Percentiles rank a stretch among this genome's conserved stretches.
Evolutionary conservation across 495 filamentous ascomycete species (phyloP).

Genomic region (Evernia prunastri): DNA sequence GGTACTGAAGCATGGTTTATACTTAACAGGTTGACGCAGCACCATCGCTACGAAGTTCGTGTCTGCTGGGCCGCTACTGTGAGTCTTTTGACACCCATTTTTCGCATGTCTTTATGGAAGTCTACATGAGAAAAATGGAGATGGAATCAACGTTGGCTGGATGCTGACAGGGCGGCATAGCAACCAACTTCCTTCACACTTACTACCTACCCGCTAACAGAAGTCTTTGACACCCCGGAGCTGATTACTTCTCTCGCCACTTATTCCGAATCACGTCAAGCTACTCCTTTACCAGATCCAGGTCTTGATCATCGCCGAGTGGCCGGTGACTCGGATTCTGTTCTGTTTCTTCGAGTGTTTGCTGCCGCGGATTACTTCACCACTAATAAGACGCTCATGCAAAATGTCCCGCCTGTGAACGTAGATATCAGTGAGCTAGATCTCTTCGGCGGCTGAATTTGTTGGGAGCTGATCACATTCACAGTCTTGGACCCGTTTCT

Average conservation of each 20-base stretch:
- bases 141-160: background rate
- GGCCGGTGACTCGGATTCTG: conserved; percentile 2
- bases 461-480: conserved; percentile 14
- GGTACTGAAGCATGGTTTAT: conserved; percentile 75
- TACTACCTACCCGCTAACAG: conserved; percentile 50
- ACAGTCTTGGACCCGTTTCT: conserved; percentile 78
- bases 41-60: conserved; percentile 82
- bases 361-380: conserved; percentile 82
- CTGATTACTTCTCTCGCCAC: conserved; percentile 58
- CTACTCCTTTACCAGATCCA: conserved; percentile 8
- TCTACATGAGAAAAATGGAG: background rate
- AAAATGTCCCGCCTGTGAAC: conserved; percentile 60
- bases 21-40: conserved; percentile 63
- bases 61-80: conserved; percentile 93
- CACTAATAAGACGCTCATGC: conserved; percentile 66
- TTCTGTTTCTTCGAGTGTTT: conserved; percentile 70
- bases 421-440: conserved; percentile 62
- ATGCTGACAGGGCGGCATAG: conserved; percentile 38
- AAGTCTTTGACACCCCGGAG: conserved; percentile 51
- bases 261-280: conserved; percentile 52
- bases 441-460: conserved; percentile 6
- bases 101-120: background rate
- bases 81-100: conserved; percentile 32
- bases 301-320: background rate
- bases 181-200: conserved; percentile 83